Evolutionary conservation across 257 asterid species (phyloP).

Genomic region (Scutellaria barbata): DNA sequence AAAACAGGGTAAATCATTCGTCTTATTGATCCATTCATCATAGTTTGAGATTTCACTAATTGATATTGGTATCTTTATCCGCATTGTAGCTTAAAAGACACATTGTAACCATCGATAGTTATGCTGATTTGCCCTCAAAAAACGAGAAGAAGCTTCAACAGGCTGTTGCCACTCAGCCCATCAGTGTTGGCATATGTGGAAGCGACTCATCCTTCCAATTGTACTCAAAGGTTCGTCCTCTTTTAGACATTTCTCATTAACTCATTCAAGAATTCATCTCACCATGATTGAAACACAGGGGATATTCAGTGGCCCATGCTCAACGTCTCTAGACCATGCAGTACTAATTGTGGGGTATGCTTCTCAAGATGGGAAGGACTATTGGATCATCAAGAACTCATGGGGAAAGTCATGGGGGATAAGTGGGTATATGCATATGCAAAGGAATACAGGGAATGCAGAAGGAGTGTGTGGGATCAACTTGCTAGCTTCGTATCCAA

Average conservation of each 20-base stretch:
- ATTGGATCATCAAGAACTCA: constrained; percentile 90
- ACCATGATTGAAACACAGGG: constrained; percentile 58
- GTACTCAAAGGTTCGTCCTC: constrained; percentile 69
- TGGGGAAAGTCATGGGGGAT: constrained; percentile 97
- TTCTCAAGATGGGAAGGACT: constrained; percentile 74
- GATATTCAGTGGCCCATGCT: constrained; percentile 85
- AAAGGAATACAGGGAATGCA: constrained; percentile 52
- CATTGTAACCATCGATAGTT: constrained; percentile 85
- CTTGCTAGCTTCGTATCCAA: constrained; percentile 81
- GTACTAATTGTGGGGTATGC: constrained; percentile 89
- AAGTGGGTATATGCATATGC: constrained; percentile 76
- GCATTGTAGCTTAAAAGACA: constrained; percentile 64
- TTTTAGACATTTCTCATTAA: neutral
- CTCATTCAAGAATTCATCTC: neutral
- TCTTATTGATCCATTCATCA: too few relatives aligned
- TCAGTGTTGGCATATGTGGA: constrained; percentile 95
- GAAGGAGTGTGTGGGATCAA: constrained; percentile 88
- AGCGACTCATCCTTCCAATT: constrained; percentile 75
- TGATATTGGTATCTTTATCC: constrained; percentile 11
- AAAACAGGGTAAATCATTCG: constrained; percentile 53
- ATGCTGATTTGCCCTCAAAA: constrained; percentile 57
- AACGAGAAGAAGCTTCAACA: constrained; percentile 71
- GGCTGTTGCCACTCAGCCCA: constrained; percentile 88
- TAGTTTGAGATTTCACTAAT: too few relatives aligned
- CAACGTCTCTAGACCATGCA: constrained; percentile 83